Conservation (phyloP, 495 filamentous ascomycete species). For the Corynascus novoguineensis region DNA sequence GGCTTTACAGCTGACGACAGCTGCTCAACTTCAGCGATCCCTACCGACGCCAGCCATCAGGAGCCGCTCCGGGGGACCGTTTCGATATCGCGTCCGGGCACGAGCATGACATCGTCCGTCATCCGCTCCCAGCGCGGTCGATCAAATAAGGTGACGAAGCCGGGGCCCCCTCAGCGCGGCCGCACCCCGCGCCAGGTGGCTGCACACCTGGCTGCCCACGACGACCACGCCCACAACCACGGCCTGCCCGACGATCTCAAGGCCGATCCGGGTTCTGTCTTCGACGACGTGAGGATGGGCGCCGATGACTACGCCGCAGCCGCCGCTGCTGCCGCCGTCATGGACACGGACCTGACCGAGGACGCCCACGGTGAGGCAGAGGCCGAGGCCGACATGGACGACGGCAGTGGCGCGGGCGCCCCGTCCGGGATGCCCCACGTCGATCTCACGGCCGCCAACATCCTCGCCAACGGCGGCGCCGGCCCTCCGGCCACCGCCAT, state of each 20-base stretch:
- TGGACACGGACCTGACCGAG: constrained; percentile 27
- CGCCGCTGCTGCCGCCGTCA: constrained; percentile 36
- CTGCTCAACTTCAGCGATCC: constrained; percentile 24
- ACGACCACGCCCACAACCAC: constrained; percentile 7
- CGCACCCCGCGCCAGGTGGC: constrained; percentile 26
- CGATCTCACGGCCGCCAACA: constrained; percentile 29
- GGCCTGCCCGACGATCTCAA: constrained; percentile 58
- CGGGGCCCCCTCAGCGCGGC: constrained; percentile 27
- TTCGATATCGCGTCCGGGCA: constrained; percentile 6
- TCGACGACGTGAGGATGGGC: constrained; percentile 38
- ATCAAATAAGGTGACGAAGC: constrained; percentile 41
- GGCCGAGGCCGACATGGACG: constrained; percentile 30
- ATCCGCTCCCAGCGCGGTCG: constrained; percentile 34
- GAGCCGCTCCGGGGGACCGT: constrained; percentile 5
- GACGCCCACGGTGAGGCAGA: constrained; percentile 31
- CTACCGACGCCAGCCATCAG: constrained; percentile 12
- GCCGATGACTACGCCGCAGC: constrained; percentile 43
- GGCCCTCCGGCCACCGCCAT: constrained; percentile 2
- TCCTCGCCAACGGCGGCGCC: constrained; percentile 27
- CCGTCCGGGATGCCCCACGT: constrained; percentile 27
- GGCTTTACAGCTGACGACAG: constrained; percentile 33
- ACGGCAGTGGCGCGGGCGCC: constrained; percentile 21
- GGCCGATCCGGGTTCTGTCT: constrained; percentile 47
- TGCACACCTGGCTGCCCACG: constrained; percentile 15
- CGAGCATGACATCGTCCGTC: constrained; percentile 29